Evolutionary conservation across 305 asterid genomes (phyloP), one percentile per base, ranked within the genome.

Genomic region (Rubia tinctorum): DNA sequence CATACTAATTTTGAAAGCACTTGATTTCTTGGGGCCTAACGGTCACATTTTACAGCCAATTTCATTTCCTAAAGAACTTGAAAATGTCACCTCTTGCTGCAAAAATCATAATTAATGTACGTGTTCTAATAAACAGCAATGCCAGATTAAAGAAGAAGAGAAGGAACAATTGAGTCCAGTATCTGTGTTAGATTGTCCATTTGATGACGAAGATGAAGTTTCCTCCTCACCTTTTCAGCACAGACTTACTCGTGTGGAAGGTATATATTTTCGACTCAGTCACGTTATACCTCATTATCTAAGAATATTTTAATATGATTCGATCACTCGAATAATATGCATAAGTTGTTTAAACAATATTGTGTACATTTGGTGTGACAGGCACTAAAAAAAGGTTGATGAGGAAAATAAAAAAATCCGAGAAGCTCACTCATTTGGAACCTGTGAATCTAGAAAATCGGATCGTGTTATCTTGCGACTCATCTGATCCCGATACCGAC

Each of bases 151-250:
- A 69, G 88, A 81, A 77, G 95, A 82, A 75, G 96, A 84, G 72
- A 89, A 88, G 83, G 92, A 93, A 77, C 98, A 91, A 44, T 83
- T 82, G 18, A 93, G 98, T 80, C 98, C 98, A 8, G 91, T 93
- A 3, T 93, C 96, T 20, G 86, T 89, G 73, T 72, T 93, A 63
- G 97, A 88, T 58, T 89, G 91, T 72, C 96, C 94, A 30, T 93
- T 93, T 45, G 93, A 86, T 18, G 94, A 92, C 3, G 97, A 90
- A 7, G 96, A 89, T 22, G 90, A 84, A 49, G 86, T 83, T 59
- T 85, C 97, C 20, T 91, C 97, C 22, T 91, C 96, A 11, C 90
- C 89, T 56, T 91, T 89, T 78, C 83, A 78, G 37, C 85, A 80
- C 20, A 80, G 87, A 71, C 87, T 84, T 43, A 76, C 84, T n/a